Evolutionary conservation across 257 asterid genomes (phyloP).

Genomic region (Nicotiana sylvestris): DNA sequence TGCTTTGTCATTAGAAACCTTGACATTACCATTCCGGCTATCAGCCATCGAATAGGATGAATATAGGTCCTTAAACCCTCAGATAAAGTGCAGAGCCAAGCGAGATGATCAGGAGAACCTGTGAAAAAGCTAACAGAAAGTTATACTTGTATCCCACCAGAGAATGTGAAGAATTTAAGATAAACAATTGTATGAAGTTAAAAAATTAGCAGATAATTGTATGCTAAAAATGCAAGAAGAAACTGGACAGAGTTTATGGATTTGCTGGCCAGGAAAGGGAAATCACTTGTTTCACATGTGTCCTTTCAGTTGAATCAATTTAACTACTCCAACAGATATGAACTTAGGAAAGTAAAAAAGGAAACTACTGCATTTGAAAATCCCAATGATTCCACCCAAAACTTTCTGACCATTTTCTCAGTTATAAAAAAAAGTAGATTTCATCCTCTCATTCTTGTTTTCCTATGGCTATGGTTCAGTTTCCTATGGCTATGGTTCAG

Average conservation of each 20-base stretch:
- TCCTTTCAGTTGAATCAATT: conserved; percentile 9
- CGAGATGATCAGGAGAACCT: not conserved
- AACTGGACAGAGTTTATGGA: not conserved
- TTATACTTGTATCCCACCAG: not conserved
- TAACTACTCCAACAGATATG: not conserved
- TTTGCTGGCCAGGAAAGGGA: not conserved
- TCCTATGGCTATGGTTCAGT: not conserved
- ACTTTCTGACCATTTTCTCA: not conserved
- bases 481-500: not conserved
- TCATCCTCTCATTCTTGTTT: conserved; percentile 6
- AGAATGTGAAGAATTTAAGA: not conserved
- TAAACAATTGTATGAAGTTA: not conserved
- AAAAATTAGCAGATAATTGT: not conserved
- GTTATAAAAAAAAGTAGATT: not conserved
- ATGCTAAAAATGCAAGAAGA: not conserved
- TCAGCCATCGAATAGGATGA: conserved; percentile 38
- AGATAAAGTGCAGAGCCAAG: not conserved
- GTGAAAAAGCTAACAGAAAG: not conserved
- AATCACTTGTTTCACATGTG: not conserved
- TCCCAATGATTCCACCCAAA: conserved; percentile 1
- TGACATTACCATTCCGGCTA: conserved; percentile 28
- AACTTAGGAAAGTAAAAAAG: not conserved
- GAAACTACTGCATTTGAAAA: not conserved
- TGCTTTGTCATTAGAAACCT: conserved; percentile 29
- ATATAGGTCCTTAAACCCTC: not conserved